These are phyloP conservation scores for Thinopyrum elongatum DNA, from an alignment of 176 grass and related monocot genomes.

Conservation along the genomic window DNA sequence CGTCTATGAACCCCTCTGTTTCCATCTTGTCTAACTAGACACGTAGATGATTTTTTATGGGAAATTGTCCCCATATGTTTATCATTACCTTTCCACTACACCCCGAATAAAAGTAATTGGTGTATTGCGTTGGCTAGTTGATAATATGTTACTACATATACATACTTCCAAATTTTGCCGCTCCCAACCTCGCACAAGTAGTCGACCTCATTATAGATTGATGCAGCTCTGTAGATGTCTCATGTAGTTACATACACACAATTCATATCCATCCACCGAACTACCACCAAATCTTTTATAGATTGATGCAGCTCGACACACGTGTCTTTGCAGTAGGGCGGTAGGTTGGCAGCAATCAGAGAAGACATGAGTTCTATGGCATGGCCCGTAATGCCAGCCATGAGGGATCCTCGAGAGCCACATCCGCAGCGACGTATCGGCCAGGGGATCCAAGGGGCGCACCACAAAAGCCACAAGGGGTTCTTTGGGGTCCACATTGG, in stretches of 20 bases:
- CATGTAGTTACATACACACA: not conserved
- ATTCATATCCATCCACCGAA: not conserved
- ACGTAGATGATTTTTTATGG: not conserved
- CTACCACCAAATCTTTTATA: not conserved
- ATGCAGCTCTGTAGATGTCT: not conserved
- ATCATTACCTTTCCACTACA: not conserved
- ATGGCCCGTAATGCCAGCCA: no score
- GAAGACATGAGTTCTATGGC: no score
- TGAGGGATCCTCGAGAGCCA: no score
- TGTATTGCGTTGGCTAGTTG: not conserved
- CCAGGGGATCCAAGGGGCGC: no score
- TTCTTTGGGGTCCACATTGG: no score
- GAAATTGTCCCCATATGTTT: not conserved
- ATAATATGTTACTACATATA: not conserved
- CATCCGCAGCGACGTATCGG: no score
- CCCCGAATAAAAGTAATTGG: not conserved
- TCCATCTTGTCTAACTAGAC: not conserved
- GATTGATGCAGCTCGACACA: no score
- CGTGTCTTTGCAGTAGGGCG: no score
- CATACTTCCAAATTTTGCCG: no score
- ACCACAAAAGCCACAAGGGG: no score
- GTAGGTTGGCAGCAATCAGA: no score
- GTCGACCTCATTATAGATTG: not conserved
- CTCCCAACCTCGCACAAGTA: no score
- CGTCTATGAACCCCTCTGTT: not conserved